Percentiles rank a stretch among this genome's conserved stretches.
These are phyloP conservation scores for Carex kokanica DNA, from an alignment of 176 grass and related monocot genomes.

Conservation along the genomic window DNA sequence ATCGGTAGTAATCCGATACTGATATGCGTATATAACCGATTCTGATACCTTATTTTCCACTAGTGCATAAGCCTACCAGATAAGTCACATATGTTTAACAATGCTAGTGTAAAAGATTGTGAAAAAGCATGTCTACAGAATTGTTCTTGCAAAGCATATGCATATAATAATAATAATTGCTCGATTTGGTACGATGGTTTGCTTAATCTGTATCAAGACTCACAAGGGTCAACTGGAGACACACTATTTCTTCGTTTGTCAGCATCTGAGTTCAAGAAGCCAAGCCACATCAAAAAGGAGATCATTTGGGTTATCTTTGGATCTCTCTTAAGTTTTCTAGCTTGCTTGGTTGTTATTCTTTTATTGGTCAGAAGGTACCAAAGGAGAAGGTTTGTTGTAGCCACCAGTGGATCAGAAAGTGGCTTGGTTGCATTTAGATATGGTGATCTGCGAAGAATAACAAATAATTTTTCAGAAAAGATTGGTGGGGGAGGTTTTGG, in stretches of 20 bases:
- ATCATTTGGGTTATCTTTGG: background rate
- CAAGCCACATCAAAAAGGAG: background rate
- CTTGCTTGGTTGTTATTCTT: background rate
- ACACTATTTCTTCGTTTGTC: conserved; percentile 39
- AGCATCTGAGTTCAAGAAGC: conserved; percentile 27
- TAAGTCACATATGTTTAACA: background rate
- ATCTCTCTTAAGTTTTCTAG: background rate
- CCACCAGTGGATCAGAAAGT: background rate
- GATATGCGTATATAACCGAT: too few relatives aligned
- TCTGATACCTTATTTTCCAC: too few relatives aligned
- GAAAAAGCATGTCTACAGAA: conserved; percentile 30
- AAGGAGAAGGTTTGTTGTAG: background rate
- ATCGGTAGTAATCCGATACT: too few relatives aligned
- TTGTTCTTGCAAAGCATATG: conserved; percentile 43
- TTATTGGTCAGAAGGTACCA: background rate
- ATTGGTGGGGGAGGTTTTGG: conserved; percentile 47
- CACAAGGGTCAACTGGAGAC: background rate
- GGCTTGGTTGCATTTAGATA: conserved; percentile 32
- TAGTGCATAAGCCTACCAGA: background rate
- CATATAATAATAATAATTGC: conserved; percentile 25
- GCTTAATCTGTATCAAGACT: conserved; percentile 21
- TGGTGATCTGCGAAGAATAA: conserved; percentile 32
- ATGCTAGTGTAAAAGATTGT: conserved; percentile 23
- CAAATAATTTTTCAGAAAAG: conserved; percentile 51
- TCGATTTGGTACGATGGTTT: conserved; percentile 38